Evolutionary conservation across 441 rosid species (phyloP).

Genomic region (Arabidopsis lyrata): DNA sequence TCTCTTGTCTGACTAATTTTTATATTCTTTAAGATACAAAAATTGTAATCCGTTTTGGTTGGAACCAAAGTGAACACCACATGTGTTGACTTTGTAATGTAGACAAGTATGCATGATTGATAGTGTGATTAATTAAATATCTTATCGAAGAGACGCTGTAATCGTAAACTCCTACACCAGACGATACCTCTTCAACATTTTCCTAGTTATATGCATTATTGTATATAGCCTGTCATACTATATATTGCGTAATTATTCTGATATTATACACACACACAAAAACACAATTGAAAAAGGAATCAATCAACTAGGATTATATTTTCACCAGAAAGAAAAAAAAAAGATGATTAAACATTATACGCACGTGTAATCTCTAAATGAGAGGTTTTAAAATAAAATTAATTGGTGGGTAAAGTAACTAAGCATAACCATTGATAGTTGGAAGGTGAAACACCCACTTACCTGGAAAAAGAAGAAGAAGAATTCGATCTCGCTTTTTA

Average conservation of each 20-base stretch:
- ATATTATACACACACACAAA: neutral
- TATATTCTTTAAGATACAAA: no score
- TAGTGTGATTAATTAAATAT: neutral
- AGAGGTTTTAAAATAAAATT: neutral
- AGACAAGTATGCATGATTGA: slow-evolving; percentile 22
- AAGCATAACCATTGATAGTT: slow-evolving; percentile 45
- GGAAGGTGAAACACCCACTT: slow-evolving; percentile 38
- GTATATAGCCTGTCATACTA: slow-evolving; percentile 5
- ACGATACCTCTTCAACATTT: neutral
- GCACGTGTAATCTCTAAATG: slow-evolving; percentile 27
- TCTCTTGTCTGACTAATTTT: neutral
- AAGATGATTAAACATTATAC: neutral
- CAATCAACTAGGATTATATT: neutral
- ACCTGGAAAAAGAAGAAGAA: slow-evolving; percentile 42
- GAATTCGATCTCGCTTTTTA: slow-evolving; percentile 30
- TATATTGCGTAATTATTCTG: neutral
- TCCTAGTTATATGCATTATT: slow-evolving; percentile 13
- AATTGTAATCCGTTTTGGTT: neutral
- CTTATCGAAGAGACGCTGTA: slow-evolving; percentile 4
- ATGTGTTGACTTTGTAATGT: slow-evolving; percentile 8
- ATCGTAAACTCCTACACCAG: slow-evolving; percentile 2
- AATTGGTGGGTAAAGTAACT: no score
- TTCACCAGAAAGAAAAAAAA: neutral
- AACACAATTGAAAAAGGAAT: neutral
- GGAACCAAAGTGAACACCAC: neutral